A percentile compares a stretch with the other conserved stretches of the same genome.
These are phyloP conservation scores for Galium porrigens DNA, from an alignment of 305 asterid species.

Conservation along the genomic window DNA sequence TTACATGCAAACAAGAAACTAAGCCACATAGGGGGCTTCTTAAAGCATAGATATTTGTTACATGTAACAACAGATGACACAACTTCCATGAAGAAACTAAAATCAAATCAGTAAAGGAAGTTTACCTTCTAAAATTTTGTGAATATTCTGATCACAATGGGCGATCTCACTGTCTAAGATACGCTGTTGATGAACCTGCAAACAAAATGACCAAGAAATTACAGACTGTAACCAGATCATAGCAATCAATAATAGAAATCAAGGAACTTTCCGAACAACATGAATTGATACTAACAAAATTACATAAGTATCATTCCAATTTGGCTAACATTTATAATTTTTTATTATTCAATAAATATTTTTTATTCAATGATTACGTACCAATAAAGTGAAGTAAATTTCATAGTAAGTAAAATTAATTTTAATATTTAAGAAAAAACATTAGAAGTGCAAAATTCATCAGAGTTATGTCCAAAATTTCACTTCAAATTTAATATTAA, in stretches of 20 bases:
- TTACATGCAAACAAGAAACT: background rate
- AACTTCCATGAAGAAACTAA: background rate
- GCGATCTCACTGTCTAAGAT: slow-evolving; percentile 16
- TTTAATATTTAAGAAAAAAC: too few relatives aligned
- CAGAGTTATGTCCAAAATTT: too few relatives aligned
- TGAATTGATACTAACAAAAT: background rate
- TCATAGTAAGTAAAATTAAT: too few relatives aligned
- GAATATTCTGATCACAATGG: slow-evolving; percentile 15
- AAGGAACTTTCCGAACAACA: background rate
- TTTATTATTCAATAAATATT: too few relatives aligned
- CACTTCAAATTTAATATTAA: too few relatives aligned
- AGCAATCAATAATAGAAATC: background rate
- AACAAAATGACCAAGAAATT: background rate
- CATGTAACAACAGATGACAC: background rate
- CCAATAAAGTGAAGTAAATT: too few relatives aligned
- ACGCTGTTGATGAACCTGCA: slow-evolving; percentile 16
- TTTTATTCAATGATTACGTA: too few relatives aligned
- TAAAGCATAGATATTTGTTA: background rate
- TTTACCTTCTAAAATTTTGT: slow-evolving; percentile 18
- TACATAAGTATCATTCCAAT: too few relatives aligned
- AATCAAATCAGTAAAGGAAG: background rate
- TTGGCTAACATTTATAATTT: too few relatives aligned
- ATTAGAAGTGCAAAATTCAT: too few relatives aligned
- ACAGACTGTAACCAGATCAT: background rate
- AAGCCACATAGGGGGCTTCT: background rate